Evolutionary conservation across 2,329 filamentous ascomycete species (phyloP).

Genomic region (Fusarium devonianum): DNA sequence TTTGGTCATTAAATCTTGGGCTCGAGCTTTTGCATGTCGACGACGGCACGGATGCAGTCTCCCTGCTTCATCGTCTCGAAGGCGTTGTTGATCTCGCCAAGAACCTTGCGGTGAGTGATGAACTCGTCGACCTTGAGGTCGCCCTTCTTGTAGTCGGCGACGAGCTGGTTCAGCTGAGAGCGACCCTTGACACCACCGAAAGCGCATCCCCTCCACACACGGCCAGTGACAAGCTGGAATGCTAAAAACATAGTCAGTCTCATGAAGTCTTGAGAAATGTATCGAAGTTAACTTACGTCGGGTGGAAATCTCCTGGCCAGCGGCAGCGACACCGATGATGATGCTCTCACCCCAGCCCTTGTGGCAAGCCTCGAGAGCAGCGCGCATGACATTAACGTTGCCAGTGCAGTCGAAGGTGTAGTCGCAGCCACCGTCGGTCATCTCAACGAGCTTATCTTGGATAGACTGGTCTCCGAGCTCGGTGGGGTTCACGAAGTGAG

Average conservation of each 20-base stretch:
- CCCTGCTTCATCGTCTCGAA: conserved; percentile 95
- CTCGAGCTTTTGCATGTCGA: conserved; percentile 63
- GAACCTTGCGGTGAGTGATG: conserved; percentile 91
- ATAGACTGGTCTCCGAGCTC: conserved; percentile 81
- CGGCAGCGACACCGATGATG: conserved; percentile 95
- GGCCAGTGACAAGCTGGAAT: conserved; percentile 98
- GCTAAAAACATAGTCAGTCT: conserved; percentile 59
- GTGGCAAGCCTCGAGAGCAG: conserved; percentile 95
- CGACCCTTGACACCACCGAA: conserved; percentile 99
- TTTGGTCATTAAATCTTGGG: conserved; percentile 38
- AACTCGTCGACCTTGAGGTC: conserved; percentile 98
- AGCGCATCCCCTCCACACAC: conserved; percentile 96
- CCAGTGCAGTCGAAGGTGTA: conserved; percentile 99
- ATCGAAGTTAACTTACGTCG: conserved; percentile 72
- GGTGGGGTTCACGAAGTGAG: conserved; percentile 93
- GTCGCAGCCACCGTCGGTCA: conserved; percentile 97
- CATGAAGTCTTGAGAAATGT: not conserved
- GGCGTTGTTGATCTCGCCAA: conserved; percentile 85
- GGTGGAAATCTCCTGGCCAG: conserved; percentile 93
- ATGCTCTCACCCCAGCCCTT: conserved; percentile 99
- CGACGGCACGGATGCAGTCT: conserved; percentile 95
- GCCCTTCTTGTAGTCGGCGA: conserved; percentile 87
- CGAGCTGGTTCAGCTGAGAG: conserved; percentile 85
- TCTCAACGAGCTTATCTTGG: conserved; percentile 91
- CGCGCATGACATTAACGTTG: conserved; percentile 94